Evolutionary conservation across 2,329 filamentous ascomycete species (phyloP).

Genomic region (Aspergillus nomiae): DNA sequence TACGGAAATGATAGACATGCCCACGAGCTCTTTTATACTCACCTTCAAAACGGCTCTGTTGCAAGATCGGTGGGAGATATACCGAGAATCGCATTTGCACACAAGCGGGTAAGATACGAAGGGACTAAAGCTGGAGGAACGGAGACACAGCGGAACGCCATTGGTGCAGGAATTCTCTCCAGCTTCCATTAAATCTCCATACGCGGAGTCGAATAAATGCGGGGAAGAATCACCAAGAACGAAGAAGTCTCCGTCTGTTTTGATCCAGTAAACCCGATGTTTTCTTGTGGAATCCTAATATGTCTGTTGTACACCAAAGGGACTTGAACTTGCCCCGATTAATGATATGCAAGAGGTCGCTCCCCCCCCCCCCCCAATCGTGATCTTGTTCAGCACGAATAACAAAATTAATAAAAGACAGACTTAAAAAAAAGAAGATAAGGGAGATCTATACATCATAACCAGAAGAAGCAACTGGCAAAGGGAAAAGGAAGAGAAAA

Average conservation of each 20-base stretch:
- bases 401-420: background rate
- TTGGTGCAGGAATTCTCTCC: conserved; percentile 31
- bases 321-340: background rate
- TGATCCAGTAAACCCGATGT: background rate
- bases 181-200: background rate
- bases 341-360: background rate
- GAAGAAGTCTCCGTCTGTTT: background rate
- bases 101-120: background rate
- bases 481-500: background rate
- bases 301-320: background rate
- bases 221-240: conserved; percentile 1
- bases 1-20: background rate
- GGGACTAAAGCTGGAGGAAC: background rate
- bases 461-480: background rate
- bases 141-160: conserved; percentile 11
- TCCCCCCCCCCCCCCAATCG: too few species aligned
- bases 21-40: background rate
- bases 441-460: background rate
- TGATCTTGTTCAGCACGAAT: background rate
- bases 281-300: background rate
- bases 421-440: background rate
- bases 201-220: background rate
- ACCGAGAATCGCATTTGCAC: conserved; percentile 13
- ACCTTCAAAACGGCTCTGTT: background rate
- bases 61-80: conserved; percentile 14